Evolutionary conservation across 305 asterid species (phyloP).

Genomic region (Fraxinus platypoda): DNA sequence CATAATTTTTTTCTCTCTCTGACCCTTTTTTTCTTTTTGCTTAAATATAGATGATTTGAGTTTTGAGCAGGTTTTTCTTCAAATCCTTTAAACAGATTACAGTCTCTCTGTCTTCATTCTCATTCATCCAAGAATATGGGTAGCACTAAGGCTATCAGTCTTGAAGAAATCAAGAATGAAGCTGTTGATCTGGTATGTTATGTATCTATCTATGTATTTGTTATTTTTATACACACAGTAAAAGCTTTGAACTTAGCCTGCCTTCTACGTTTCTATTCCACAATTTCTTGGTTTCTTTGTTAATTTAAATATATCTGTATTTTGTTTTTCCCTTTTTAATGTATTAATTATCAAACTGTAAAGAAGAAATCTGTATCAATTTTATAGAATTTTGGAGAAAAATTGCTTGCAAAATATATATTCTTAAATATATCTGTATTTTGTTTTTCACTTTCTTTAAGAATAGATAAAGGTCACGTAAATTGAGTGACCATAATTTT

Average conservation of each 20-base stretch:
- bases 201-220: neutral
- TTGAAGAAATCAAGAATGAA: conserved; percentile 56
- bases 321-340: neutral
- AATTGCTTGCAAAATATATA: too few species aligned
- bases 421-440: too few species aligned
- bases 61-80: conserved; percentile 10
- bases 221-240: neutral
- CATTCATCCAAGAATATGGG: conserved; percentile 33
- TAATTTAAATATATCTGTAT: too few species aligned
- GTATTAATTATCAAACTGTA: neutral
- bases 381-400: neutral
- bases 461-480: conserved; percentile 1
- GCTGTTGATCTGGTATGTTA: conserved; percentile 60
- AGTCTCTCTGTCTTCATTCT: neutral
- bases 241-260: neutral
- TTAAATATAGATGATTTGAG: neutral
- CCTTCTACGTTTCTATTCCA: neutral
- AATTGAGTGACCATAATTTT: neutral
- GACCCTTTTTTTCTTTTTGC: neutral
- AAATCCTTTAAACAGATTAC: conserved; percentile 11
- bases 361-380: neutral
- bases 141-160: conserved; percentile 47
- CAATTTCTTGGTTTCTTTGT: too few species aligned
- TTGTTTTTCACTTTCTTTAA: conserved; percentile 1
- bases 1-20: neutral